Evolutionary conservation across 768 basidiomycete species (phyloP), one percentile per base, ranked within the genome.

Genomic region (Hebeloma cylindrosporum): DNA sequence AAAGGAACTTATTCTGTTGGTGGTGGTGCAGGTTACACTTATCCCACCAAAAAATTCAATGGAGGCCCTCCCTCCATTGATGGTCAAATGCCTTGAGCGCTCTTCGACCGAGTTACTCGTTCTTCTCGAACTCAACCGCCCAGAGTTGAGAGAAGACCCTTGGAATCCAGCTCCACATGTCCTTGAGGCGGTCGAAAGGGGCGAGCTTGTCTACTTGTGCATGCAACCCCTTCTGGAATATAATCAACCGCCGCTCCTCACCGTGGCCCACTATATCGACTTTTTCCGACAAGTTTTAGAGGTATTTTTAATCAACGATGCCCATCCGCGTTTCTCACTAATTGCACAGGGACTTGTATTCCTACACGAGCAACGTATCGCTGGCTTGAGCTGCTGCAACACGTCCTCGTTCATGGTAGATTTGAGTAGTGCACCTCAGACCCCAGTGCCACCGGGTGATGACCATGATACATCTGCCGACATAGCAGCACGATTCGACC

Each of bases 111-210:
- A 78, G 48, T 58, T 75, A 5, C 49, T 63, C 18, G 50, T 79
- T 8, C 56, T 75, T 8, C 61, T 71, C 13, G 63, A 70, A 10
- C 66, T 78, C 42, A 78, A 79, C 46, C 62, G 68, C 11, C 61
- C 64, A 14, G 70, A 72, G 28, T 54, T 64, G 5, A 71, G 78
- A 9, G 53, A 61, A 34, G 78, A 80, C 52, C 77, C 78, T 0
- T 79, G 78, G 78, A 80, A 80, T 50, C 70, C 77, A 4, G 61
- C 68, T 7, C 78, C 76, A 3, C 74, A 73, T 32, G 61, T 80
- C 7, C 54, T 75, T 10, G 63, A 67, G 45, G 68, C 68, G 1
- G 68, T 77, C 0, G 68, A 75, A 45, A 67, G 71, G 21, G 69
- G 60, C n/a, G 65, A 69, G 10, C 53, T 61, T 18, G 64, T 70